phyloP scores from a whole-genome alignment of 2,329 filamentous ascomycete genomes.

The Ophiostoma pallidulum region DNA sequence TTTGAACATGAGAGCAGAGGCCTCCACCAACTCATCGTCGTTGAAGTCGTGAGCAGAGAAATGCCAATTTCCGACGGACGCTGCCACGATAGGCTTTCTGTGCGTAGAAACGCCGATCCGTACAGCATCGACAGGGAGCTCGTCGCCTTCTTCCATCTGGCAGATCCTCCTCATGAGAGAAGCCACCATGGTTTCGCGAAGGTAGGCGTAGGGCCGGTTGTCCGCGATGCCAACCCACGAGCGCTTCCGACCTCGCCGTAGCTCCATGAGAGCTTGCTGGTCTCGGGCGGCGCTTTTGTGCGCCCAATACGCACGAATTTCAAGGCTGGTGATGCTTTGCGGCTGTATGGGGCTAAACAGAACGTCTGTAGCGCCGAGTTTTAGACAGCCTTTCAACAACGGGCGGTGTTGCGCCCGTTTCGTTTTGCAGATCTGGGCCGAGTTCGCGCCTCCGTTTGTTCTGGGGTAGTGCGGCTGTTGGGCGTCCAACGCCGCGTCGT shows the following conservation, averaged over 20 bases:
- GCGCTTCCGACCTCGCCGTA: conserved; percentile 68
- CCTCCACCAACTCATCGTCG: conserved; percentile 84
- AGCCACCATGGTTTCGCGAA: conserved; percentile 89
- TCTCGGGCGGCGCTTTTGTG: conserved; percentile 68
- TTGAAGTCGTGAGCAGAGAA: conserved; percentile 85
- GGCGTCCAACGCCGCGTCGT: neutral
- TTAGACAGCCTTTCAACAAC: conserved; percentile 62
- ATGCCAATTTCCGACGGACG: conserved; percentile 67
- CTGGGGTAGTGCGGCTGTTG: neutral
- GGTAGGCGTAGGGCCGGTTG: conserved; percentile 76
- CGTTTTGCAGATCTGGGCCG: neutral
- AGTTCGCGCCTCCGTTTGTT: neutral
- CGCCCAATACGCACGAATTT: conserved; percentile 74
- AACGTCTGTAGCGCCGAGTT: conserved; percentile 80
- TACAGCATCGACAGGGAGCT: conserved; percentile 53
- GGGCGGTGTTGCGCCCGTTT: conserved; percentile 28
- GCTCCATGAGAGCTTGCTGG: conserved; percentile 60
- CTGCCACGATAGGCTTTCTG: conserved; percentile 55
- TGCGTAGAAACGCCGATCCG: conserved; percentile 59
- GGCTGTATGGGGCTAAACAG: conserved; percentile 68
- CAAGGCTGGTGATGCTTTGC: conserved; percentile 64
- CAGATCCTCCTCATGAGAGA: conserved; percentile 85
- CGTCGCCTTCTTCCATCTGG: conserved; percentile 48
- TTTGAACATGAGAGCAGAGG: conserved; percentile 77
- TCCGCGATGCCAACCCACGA: conserved; percentile 88